A percentile compares a stretch with the other conserved stretches of the same genome.
phyloP scores from a whole-genome alignment of 768 basidiomycete species.

The Macrolepiota albuminosa region DNA sequence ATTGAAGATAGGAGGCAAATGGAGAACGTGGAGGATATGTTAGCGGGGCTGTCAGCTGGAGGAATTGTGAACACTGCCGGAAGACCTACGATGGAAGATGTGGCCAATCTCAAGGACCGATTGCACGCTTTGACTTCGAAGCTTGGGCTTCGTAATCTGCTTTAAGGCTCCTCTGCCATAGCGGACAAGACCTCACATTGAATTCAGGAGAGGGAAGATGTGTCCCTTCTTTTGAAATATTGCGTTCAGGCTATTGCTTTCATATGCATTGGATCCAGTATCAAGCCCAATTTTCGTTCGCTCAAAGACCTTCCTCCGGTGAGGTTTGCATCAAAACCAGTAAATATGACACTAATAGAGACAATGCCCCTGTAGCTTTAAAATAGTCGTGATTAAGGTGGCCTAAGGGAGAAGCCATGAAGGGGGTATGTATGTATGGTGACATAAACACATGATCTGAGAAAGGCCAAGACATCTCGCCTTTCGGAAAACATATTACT shows the following conservation, averaged over 20 bases:
- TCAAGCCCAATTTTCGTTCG: background rate
- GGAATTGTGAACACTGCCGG: slow-evolving; percentile 11
- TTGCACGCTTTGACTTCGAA: slow-evolving; percentile 24
- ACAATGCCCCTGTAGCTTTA: background rate
- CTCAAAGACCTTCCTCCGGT: background rate
- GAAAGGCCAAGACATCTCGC: background rate
- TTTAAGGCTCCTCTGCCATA: slow-evolving; percentile 6
- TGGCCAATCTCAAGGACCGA: slow-evolving; percentile 32
- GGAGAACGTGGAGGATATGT: slow-evolving; percentile 54
- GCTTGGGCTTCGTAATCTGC: slow-evolving; percentile 27
- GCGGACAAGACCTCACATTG: background rate
- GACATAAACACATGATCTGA: slow-evolving; percentile 4
- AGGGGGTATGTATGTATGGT: slow-evolving; percentile 8
- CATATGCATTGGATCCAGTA: background rate
- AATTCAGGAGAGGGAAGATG: background rate
- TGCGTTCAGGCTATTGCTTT: background rate
- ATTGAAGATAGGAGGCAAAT: slow-evolving; percentile 42
- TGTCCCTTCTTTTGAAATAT: background rate
- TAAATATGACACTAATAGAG: background rate
- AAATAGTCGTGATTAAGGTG: background rate
- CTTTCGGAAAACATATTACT: slow-evolving; percentile 17
- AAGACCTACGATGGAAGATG: slow-evolving; percentile 35
- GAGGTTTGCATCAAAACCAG: background rate
- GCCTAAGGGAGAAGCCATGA: background rate
- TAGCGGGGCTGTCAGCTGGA: slow-evolving; percentile 37